Evolutionary conservation across 768 basidiomycete species (phyloP).

Genomic region (Pulveroboletus sp.): DNA sequence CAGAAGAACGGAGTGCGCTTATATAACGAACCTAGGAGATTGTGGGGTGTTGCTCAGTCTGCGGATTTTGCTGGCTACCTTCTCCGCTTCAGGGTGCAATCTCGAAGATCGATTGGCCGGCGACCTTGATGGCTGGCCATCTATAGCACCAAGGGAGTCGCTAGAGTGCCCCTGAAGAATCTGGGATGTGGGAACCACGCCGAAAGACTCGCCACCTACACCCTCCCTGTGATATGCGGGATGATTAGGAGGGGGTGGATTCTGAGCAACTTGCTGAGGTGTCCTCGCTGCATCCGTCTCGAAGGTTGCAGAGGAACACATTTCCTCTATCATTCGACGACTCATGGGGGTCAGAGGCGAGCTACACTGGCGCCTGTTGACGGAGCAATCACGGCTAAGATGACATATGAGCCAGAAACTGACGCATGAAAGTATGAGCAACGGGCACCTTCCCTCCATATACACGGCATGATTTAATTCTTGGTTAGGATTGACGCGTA

Average conservation of each 20-base stretch:
- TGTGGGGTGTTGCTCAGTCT: neutral
- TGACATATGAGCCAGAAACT: neutral
- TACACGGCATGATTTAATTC: neutral
- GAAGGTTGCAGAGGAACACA: neutral
- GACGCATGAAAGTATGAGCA: neutral
- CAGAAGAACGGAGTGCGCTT: neutral
- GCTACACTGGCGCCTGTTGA: neutral
- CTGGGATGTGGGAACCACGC: neutral
- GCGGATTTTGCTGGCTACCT: neutral
- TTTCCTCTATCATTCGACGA: conserved; percentile 16
- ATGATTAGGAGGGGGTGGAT: neutral
- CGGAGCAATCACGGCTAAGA: conserved; percentile 1
- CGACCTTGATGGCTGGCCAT: neutral
- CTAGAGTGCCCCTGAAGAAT: neutral
- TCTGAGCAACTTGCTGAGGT: neutral
- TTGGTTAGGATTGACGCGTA: conserved; percentile 14
- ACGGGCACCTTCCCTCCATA: conserved; percentile 3
- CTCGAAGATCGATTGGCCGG: neutral
- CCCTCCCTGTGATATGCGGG: neutral
- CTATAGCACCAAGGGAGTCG: neutral
- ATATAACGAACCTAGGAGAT: conserved; percentile 9
- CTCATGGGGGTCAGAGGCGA: conserved; percentile 19
- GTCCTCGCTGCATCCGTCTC: neutral
- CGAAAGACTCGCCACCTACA: neutral
- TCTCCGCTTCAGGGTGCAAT: neutral